Evolutionary conservation across 306 rosid species (phyloP), one percentile per base, ranked within the genome.

Genomic region (Medicago lupulina): DNA sequence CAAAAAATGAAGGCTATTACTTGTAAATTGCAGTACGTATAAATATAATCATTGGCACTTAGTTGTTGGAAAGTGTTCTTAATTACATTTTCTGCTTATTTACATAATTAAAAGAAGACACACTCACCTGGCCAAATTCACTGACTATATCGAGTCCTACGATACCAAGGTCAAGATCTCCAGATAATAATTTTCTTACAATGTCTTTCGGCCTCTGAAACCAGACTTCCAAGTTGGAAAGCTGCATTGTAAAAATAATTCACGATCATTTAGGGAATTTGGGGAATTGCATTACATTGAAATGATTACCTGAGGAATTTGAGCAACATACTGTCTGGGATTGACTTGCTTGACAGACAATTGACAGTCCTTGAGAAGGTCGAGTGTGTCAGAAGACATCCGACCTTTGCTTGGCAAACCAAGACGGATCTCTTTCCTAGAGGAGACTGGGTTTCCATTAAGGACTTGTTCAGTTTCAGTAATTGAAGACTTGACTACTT

Each of bases 351-450:
- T 92, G 66, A 95, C 96, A 1, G 96, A 88, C 81, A 95, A 80
- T 73, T 95, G 98, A 82, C 98, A 92, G 60, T 94, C 97, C 90
- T 87, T 91, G 71, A 94, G 96, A 63, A 94, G 97, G 15, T 94
- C 93, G 17, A 88, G 91, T 8, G 98, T 90, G 53, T 91, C 96
- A 11, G 89, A 13, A 15, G 96, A 87, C 97, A 94, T 88, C 44
- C 97, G 96, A 69, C 97, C 97, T 82, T 94, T 94, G 81, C 96
- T 90, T 5, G 98, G 98, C 12, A 94, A 64, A 1, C 98, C 97
- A 2, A 94, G 76, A 46, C 98, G 96, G 77, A 90, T 88, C 89
- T 81, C 87, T 6, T 50, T 50, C 63, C 98, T 65, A 21, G n/a
- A n/a, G n/a, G n/a, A n/a, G n/a, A n/a, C n/a, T n/a, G n/a, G n/a